Evolutionary conservation across 768 basidiomycete species (phyloP).

Genomic region (Dentipellis sp.): DNA sequence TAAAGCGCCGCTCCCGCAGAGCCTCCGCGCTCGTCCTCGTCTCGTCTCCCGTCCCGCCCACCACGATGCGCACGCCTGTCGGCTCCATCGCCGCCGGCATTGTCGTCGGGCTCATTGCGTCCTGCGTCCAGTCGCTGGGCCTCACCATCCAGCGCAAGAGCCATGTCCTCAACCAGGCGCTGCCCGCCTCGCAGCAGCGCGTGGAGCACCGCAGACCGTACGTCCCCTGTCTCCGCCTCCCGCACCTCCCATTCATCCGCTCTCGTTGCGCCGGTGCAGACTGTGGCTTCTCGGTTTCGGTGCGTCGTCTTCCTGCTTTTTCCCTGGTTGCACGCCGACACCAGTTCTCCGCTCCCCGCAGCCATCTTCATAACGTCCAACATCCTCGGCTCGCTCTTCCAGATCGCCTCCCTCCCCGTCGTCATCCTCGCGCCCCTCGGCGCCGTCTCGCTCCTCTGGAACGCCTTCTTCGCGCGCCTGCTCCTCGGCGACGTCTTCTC

Average conservation of each 20-base stretch:
- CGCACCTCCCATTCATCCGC: background rate
- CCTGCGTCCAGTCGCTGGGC: slow-evolving; percentile 83
- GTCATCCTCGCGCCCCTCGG: slow-evolving; percentile 92
- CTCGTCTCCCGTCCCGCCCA: too few species aligned
- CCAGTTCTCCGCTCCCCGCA: slow-evolving; percentile 9
- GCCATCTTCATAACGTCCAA: slow-evolving; percentile 83
- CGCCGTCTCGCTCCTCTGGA: slow-evolving; percentile 89
- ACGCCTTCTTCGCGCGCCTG: slow-evolving; percentile 82
- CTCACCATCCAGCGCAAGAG: slow-evolving; percentile 91
- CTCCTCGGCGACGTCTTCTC: slow-evolving; percentile 84
- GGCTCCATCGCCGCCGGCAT: slow-evolving; percentile 33
- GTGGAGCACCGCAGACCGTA: slow-evolving; percentile 77
- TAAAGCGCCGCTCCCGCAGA: too few species aligned
- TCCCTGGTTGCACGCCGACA: background rate
- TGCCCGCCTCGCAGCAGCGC: slow-evolving; percentile 53
- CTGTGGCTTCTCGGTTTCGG: slow-evolving; percentile 84
- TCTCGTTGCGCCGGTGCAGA: slow-evolving; percentile 25
- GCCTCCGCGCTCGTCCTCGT: too few species aligned
- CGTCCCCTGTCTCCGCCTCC: slow-evolving; percentile 21
- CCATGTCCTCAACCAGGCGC: slow-evolving; percentile 72
- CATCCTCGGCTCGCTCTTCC: slow-evolving; percentile 78
- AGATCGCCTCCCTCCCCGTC: slow-evolving; percentile 89
- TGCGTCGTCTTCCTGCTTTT: slow-evolving; percentile 17
- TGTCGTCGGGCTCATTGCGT: slow-evolving; percentile 65
- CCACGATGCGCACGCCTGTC: background rate